These are phyloP conservation scores for Pisolithus tinctorius DNA, from an alignment of 768 basidiomycete species.

Conservation along the genomic window DNA sequence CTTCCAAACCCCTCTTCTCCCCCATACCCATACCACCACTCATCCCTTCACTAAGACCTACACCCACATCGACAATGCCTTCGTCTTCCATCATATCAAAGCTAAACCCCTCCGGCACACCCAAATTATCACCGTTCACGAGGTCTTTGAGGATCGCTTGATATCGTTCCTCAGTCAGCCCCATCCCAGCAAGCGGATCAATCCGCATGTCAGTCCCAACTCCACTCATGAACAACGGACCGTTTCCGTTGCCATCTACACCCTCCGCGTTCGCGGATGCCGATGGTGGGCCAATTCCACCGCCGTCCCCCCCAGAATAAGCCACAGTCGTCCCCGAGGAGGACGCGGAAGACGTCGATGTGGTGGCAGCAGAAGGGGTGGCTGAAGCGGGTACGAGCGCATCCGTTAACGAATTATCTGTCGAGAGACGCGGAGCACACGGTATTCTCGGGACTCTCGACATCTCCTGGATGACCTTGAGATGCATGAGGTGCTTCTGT, in stretches of 20 bases:
- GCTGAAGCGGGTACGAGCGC: slow-evolving; percentile 41
- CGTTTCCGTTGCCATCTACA: not conserved
- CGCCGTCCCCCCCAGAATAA: slow-evolving; percentile 11
- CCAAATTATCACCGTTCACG: slow-evolving; percentile 56
- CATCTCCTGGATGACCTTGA: slow-evolving; percentile 81
- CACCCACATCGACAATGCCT: slow-evolving; percentile 6
- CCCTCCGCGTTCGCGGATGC: not conserved
- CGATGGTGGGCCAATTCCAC: not conserved
- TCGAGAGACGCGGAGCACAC: slow-evolving; percentile 53
- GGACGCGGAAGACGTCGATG: not conserved
- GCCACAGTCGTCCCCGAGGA: slow-evolving; percentile 24
- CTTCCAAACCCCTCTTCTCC: slow-evolving; percentile 34
- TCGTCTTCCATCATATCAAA: slow-evolving; percentile 10
- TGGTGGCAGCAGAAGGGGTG: not conserved
- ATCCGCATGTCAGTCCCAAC: slow-evolving; percentile 43
- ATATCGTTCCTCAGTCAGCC: slow-evolving; percentile 86
- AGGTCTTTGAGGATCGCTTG: slow-evolving; percentile 68
- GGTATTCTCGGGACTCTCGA: slow-evolving; percentile 56
- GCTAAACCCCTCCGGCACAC: slow-evolving; percentile 22
- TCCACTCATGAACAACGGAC: slow-evolving; percentile 17
- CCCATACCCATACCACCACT: slow-evolving; percentile 15
- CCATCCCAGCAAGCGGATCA: slow-evolving; percentile 84
- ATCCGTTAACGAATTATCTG: slow-evolving; percentile 48
- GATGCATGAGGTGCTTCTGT: slow-evolving; percentile 82
- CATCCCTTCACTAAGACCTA: not conserved